Base-by-base conservation (phyloP, 2,329 filamentous ascomycete genomes). In the Arachnopeziza araneosa region DNA sequence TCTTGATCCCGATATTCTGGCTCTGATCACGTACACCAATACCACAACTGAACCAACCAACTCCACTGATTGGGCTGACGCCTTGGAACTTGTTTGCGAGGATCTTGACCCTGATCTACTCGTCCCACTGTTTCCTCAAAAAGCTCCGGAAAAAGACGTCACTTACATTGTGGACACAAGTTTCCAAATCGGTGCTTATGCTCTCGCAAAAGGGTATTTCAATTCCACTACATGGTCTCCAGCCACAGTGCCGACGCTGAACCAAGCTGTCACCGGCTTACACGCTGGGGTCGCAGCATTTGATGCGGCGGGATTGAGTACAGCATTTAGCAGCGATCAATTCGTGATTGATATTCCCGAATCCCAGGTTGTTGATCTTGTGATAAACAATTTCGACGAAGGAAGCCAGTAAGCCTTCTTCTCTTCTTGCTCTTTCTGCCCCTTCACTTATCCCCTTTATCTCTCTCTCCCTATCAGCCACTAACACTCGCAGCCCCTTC, bases 141-240 rank as follows among this genome's bases (percentile, higher is more conserved):
- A 72, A 2, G 77, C 79, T 1, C 80, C 79, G 1, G 67, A 71
- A 19, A 76, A 78, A 1, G 76, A 82, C 61, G 74, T 77, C 26
- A 77, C 75, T 36, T 80, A 78, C 70, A 78, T 79, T 64, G 65
- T 86, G 2, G 78, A 81, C 1, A 77, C 79, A 6, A 83, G 80
- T 60, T 81, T 86, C 64, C 79, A 82, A 63, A 85, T 84, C 60
- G 79, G 81, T 24, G 76, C 76, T 57, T 83, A 80, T 74, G 75
- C 78, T 1, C 75, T 85, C 5, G 83, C 82, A 1, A 44, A 19
- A 44, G 36, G 36, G 12, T 81, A 79, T 65, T 76, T 86, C 66
- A 85, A 86, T 69, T 67, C 73, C 19, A 80, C 77, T 19, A 81
- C 79, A 1, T 83, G 78, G 14, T 72, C 78, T 0, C 71, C 80